Evolutionary conservation across 352 stramenopile species (phyloP).

Genomic region (Globisporangium iwayamae): DNA sequence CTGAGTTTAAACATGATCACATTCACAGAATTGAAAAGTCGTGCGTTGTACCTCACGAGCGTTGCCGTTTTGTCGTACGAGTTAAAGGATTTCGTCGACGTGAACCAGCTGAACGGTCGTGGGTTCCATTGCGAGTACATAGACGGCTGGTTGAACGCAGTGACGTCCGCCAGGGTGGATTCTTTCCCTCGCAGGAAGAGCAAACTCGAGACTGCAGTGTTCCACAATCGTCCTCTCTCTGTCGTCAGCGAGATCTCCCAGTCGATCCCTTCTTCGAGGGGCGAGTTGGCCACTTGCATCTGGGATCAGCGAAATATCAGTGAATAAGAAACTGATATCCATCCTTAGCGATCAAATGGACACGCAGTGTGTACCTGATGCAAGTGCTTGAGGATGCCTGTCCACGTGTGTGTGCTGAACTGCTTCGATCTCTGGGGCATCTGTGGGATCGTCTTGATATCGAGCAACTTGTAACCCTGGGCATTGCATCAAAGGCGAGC

Average conservation of each 20-base stretch:
- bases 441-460: slow-evolving; percentile 65
- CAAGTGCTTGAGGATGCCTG: slow-evolving; percentile 68
- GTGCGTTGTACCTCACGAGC: slow-evolving; percentile 32
- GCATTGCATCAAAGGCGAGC: not conserved
- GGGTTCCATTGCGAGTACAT: slow-evolving; percentile 47
- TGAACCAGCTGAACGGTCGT: slow-evolving; percentile 31
- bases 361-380: slow-evolving; percentile 36
- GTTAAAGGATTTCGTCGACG: slow-evolving; percentile 36
- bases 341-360: too few relatives aligned
- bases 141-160: slow-evolving; percentile 34
- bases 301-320: slow-evolving; percentile 8
- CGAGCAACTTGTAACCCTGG: slow-evolving; percentile 67
- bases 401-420: slow-evolving; percentile 74
- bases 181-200: slow-evolving; percentile 49
- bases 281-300: slow-evolving; percentile 65
- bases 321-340: not conserved
- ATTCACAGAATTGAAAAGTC: not conserved
- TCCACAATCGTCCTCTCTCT: slow-evolving; percentile 23
- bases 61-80: slow-evolving; percentile 68
- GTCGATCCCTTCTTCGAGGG: slow-evolving; percentile 60
- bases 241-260: slow-evolving; percentile 43
- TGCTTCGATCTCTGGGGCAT: slow-evolving; percentile 66
- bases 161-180: slow-evolving; percentile 15
- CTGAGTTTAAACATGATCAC: not conserved
- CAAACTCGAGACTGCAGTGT: slow-evolving; percentile 42